Evolutionary conservation across 2,329 filamentous ascomycete genomes (phyloP), one percentile per base, ranked within the genome.

Genomic region (Xylariaceae sp.): DNA sequence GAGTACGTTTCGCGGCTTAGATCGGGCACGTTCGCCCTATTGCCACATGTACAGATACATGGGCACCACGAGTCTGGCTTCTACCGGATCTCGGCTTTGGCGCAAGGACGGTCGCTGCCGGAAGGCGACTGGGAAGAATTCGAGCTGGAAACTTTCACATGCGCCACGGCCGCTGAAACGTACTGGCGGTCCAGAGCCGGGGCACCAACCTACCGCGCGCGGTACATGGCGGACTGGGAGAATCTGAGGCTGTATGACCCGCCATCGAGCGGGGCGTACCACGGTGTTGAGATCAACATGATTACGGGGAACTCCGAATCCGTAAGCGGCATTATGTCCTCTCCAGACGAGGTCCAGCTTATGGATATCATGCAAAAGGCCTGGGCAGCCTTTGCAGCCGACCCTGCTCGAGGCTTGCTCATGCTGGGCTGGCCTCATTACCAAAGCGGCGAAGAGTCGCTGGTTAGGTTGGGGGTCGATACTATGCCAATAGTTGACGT

Each of bases 271-370:
- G 50, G 50, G 2, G 50, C 50, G 30, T 53, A 53, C 20, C 50
- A 53, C 18, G 43, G 50, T 20, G 50, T 53, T 20, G 50, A 53
- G 30, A 30, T 53, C 43, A 53, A 53, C 26, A 53, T 53, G 50
- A 15, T 53, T 3, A 53, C 43, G n/a, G 50, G 50, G 11, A 53
- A 53, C 21, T 43, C 50, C 4, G 44, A 36, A 18, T 33, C 40
- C 21, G 39, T 53, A 11, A 49, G 50, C 39, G 44, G 50, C n/a
- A 44, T 49, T 24, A 32, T 32, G 21, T 32, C 44, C 8, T 39
- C 30, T 8, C 21, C 33, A 13, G 1, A 11, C 39, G 50, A 53
- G 20, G 26, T 16, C 8, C 6, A 27, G 15, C 44, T 53, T 24
- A 35, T 16, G 26, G 6, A 33, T 9, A 23, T 49, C 21, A 53